These are phyloP conservation scores for Populus euphratica DNA, from an alignment of 345 rosid genomes.

Conservation along the genomic window DNA sequence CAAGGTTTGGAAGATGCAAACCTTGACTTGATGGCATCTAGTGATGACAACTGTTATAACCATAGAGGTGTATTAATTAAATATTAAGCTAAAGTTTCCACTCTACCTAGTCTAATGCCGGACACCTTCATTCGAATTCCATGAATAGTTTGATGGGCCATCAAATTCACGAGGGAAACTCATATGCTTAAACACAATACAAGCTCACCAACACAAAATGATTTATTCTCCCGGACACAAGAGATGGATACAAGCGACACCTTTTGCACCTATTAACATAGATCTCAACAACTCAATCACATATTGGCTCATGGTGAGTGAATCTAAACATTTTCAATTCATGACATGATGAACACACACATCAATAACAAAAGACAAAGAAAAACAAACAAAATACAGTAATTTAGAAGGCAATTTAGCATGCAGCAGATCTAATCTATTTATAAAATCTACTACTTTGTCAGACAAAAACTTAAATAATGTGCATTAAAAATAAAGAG, in stretches of 20 bases:
- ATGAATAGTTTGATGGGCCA: not conserved
- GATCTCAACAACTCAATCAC: not conserved
- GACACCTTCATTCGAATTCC: not conserved
- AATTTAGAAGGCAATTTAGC: not conserved
- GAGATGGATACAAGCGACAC: not conserved
- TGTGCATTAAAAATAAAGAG: not conserved
- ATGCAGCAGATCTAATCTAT: not conserved
- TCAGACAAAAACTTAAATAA: not conserved
- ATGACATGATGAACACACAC: not conserved
- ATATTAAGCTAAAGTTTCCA: not conserved
- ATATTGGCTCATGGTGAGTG: not conserved
- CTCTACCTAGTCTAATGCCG: not conserved
- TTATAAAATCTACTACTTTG: not conserved
- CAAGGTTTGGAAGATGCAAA: not conserved
- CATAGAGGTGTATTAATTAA: not conserved
- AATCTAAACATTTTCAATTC: not conserved
- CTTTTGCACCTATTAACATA: not conserved
- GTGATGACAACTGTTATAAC: not conserved
- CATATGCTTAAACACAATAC: not conserved
- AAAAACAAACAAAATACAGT: not conserved
- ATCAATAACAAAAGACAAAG: not conserved
- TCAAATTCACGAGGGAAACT: not conserved
- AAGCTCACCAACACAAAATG: not conserved
- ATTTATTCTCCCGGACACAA: not conserved
- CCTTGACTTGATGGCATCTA: not conserved